A percentile compares a stretch with the other conserved stretches of the same genome.
phyloP scores from a whole-genome alignment of 805 yeast genomes.

The Hanseniaspora clermontiae region DNA sequence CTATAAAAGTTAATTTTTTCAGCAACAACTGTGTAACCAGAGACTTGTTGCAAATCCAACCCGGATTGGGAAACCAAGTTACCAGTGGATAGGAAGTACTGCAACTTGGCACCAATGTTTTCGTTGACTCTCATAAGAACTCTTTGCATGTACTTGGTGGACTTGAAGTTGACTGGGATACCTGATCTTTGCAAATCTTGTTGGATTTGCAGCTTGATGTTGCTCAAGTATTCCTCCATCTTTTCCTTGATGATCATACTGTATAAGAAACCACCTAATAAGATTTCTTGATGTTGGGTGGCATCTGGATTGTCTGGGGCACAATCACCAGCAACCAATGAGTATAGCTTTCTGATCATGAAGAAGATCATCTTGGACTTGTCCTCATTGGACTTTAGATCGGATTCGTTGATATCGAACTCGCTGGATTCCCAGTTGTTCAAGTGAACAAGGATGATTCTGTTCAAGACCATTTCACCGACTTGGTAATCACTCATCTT shows the following conservation, averaged over 20 bases:
- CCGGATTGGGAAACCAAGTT: constrained; percentile 94
- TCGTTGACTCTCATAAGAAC: constrained; percentile 73
- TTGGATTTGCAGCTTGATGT: constrained; percentile 59
- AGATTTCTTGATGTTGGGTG: constrained; percentile 93
- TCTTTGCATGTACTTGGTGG: constrained; percentile 68
- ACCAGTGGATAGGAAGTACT: constrained; percentile 92
- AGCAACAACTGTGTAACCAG: constrained; percentile 97
- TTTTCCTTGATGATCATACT: constrained; percentile 96
- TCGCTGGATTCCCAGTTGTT: constrained; percentile 28
- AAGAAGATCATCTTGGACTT: constrained; percentile 79
- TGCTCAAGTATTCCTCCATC: constrained; percentile 78
- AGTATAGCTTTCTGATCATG: constrained; percentile 89
- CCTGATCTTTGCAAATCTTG: constrained; percentile 65
- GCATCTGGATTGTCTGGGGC: constrained; percentile 98
- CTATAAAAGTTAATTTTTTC: constrained; percentile 96
- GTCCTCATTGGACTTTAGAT: constrained; percentile 37
- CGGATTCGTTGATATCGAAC: constrained; percentile 9
- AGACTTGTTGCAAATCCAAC: constrained; percentile 91
- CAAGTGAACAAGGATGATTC: constrained; percentile 84
- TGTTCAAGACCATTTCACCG: constrained; percentile 67
- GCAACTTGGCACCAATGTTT: constrained; percentile 87
- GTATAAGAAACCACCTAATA: constrained; percentile 88
- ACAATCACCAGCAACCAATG: constrained; percentile 94
- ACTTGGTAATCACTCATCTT: constrained; percentile 83
- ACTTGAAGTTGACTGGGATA: constrained; percentile 66